Evolutionary conservation across 805 yeast species (phyloP).

Genomic region (Candida endomychidarum): DNA sequence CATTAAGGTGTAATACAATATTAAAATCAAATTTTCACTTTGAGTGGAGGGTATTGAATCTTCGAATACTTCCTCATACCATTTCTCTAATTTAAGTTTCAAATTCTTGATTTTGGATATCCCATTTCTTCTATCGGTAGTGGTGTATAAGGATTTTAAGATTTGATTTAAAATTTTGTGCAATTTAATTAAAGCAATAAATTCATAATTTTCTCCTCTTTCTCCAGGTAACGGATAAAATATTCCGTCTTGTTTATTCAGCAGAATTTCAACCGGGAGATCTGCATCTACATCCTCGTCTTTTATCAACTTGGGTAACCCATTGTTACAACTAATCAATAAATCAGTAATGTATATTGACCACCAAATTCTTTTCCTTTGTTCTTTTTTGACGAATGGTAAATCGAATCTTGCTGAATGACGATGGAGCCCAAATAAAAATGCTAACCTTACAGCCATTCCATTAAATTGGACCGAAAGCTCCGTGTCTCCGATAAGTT

Average conservation of each 20-base stretch:
- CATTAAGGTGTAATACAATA: constrained; percentile 1
- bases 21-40: constrained; percentile 1
- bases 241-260: neutral
- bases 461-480: constrained; percentile 6
- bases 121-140: constrained; percentile 6
- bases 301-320: constrained; percentile 39
- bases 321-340: constrained; percentile 26
- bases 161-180: constrained; percentile 1
- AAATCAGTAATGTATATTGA: constrained; percentile 4
- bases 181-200: constrained; percentile 3
- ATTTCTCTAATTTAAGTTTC: neutral
- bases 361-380: constrained; percentile 9
- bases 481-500: constrained; percentile 6
- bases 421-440: constrained; percentile 6
- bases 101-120: constrained; percentile 1
- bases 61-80: constrained; percentile 4
- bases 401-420: constrained; percentile 7
- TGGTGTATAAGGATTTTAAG: constrained; percentile 4
- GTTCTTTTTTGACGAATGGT: constrained; percentile 3
- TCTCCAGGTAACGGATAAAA: constrained; percentile 7
- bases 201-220: constrained; percentile 5
- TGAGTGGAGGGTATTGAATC: neutral
- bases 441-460: constrained; percentile 6
- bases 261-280: constrained; percentile 2
- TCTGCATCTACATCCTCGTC: constrained; percentile 20